Percentiles rank a stretch among this genome's conserved stretches.
These are phyloP conservation scores for Avena sativa DNA, from an alignment of 176 grass and related monocot species.

Conservation along the genomic window DNA sequence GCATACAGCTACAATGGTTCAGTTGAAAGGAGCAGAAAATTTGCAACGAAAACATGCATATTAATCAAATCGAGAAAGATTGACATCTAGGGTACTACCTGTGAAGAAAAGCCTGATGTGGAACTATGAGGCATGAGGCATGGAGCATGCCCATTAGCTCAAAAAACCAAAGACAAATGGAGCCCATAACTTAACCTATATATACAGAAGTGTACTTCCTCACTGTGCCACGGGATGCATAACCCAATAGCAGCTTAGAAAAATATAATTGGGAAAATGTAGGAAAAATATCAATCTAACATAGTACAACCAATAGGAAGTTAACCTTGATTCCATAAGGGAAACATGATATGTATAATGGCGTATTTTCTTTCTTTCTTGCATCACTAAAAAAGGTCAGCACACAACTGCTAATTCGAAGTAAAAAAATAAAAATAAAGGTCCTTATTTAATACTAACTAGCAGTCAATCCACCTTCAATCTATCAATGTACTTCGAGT, in stretches of 20 bases:
- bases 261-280: not conserved
- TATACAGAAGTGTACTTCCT: not conserved
- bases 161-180: not conserved
- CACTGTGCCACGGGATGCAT: not conserved
- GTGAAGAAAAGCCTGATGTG: not conserved
- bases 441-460: not conserved
- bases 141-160: not conserved
- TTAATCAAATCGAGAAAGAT: not conserved
- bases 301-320: not conserved
- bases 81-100: not conserved
- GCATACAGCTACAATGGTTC: not conserved
- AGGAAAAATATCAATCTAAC: not conserved
- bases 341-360: not conserved
- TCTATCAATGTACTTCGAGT: not conserved
- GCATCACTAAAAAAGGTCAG: not conserved
- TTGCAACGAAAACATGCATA: not conserved
- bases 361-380: not conserved
- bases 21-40: not conserved
- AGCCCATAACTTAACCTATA: not conserved
- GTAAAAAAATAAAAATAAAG: not conserved
- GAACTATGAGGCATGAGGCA: not conserved
- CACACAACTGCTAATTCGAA: not conserved
- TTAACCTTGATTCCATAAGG: not conserved
- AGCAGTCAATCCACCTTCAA: slow-evolving; percentile 1
- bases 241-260: not conserved